Percentiles rank a stretch among this genome's conserved stretches.
These are phyloP conservation scores for Cladosporium sphaerospermum DNA, from an alignment of 2,329 filamentous ascomycete genomes.

Conservation along the genomic window DNA sequence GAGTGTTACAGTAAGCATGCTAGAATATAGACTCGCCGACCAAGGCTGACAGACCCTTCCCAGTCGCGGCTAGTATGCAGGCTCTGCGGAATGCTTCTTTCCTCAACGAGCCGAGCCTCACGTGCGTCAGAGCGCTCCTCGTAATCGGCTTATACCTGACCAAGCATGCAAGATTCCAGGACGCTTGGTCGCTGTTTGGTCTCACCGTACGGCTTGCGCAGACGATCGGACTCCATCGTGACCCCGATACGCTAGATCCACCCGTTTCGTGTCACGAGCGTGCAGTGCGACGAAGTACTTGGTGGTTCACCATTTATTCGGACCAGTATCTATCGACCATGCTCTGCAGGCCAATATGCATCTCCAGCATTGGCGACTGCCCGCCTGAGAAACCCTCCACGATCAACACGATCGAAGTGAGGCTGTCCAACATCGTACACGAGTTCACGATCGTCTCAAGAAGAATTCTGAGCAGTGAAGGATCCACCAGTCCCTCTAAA, in stretches of 20 bases:
- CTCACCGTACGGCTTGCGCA: constrained; percentile 44
- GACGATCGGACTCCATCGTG: constrained; percentile 44
- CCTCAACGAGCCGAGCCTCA: constrained; percentile 42
- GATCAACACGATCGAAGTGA: constrained; percentile 37
- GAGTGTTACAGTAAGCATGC: constrained; percentile 41
- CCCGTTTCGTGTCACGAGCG: constrained; percentile 35
- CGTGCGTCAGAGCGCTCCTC: constrained; percentile 40
- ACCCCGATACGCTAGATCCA: constrained; percentile 42
- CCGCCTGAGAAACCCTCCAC: constrained; percentile 40
- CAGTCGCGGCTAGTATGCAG: constrained; percentile 46
- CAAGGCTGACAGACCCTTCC: not conserved
- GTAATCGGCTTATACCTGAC: constrained; percentile 45
- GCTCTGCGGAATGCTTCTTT: constrained; percentile 45
- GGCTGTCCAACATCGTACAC: constrained; percentile 40
- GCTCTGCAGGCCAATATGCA: constrained; percentile 42
- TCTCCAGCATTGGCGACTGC: constrained; percentile 45
- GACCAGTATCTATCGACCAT: constrained; percentile 47
- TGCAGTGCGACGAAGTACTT: constrained; percentile 38
- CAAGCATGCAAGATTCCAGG: constrained; percentile 43
- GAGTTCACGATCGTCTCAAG: constrained; percentile 42
- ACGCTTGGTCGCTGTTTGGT: constrained; percentile 46
- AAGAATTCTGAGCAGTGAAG: constrained; percentile 38
- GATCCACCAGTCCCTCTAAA: constrained; percentile 33
- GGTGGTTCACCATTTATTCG: constrained; percentile 50
- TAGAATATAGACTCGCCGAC: not conserved